Percentiles rank a stretch among this genome's conserved stretches.
Evolutionary conservation across 106 monocot species (phyloP).

Genomic region (Allium sativum): DNA sequence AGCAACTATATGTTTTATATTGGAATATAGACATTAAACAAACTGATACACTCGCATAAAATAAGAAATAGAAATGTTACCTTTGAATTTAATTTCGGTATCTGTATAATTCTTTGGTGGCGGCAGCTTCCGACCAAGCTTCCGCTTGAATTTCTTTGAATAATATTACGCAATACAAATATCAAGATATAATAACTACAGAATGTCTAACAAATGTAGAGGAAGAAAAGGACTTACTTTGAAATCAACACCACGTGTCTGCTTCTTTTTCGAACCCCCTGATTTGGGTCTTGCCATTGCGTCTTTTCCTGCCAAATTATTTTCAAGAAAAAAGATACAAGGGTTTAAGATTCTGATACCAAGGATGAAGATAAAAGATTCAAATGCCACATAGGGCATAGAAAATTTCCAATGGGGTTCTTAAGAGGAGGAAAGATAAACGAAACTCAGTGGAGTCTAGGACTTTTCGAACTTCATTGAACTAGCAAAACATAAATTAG

Average conservation of each 20-base stretch:
- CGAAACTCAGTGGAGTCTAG: no score
- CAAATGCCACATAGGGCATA: no score
- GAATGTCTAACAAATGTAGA: not conserved
- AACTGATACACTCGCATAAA: not conserved
- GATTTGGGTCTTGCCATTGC: constrained; percentile 42
- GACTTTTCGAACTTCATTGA: no score
- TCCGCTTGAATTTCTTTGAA: constrained; percentile 68
- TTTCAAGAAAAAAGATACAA: not conserved
- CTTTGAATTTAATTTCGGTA: constrained; percentile 74
- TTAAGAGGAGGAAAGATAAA: no score
- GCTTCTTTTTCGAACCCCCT: constrained; percentile 25
- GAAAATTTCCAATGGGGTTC: no score
- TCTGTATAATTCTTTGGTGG: constrained; percentile 76
- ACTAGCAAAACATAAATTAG: no score
- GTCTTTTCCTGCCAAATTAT: not conserved
- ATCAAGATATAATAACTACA: not conserved
- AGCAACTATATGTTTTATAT: not conserved
- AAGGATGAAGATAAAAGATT: no score
- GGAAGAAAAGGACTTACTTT: constrained; percentile 23
- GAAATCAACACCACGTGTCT: constrained; percentile 45
- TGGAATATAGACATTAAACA: no score
- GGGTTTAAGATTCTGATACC: constrained; percentile 4
- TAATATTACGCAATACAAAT: constrained; percentile 4
- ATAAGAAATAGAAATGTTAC: constrained; percentile 12
- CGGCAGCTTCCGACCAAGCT: constrained; percentile 77